phyloP scores from a whole-genome alignment of 2,329 filamentous ascomycete species.

The Pseudogymnoascus sp. region DNA sequence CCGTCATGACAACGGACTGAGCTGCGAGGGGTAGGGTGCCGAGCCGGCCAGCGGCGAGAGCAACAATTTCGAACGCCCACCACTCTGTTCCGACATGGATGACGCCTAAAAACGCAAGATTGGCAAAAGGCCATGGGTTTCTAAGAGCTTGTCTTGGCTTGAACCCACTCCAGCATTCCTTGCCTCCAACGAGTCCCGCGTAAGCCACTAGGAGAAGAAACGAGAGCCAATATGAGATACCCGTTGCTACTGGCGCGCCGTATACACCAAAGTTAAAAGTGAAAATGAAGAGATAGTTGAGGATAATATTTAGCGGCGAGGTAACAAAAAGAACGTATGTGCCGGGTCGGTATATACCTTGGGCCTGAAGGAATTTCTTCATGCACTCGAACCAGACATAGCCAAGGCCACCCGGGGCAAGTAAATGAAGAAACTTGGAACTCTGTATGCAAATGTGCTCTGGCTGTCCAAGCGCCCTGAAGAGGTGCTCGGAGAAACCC shows the following conservation, averaged over 20 bases:
- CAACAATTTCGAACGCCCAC: constrained; percentile 93
- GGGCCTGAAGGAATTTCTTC: constrained; percentile 83
- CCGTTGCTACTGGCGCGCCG: constrained; percentile 73
- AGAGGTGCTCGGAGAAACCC: constrained; percentile 67
- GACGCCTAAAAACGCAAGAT: constrained; percentile 67
- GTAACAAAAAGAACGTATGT: constrained; percentile 78
- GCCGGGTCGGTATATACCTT: constrained; percentile 70
- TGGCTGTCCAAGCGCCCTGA: constrained; percentile 68
- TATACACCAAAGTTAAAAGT: constrained; percentile 62
- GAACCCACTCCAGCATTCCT: constrained; percentile 73
- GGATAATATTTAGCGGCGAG: constrained; percentile 68
- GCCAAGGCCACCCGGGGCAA: constrained; percentile 75
- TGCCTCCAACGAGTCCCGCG: constrained; percentile 60
- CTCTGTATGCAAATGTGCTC: constrained; percentile 68
- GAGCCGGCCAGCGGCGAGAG: constrained; percentile 70
- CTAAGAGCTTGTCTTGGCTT: constrained; percentile 50
- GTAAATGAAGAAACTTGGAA: constrained; percentile 60
- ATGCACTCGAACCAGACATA: constrained; percentile 83
- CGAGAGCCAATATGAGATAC: constrained; percentile 78
- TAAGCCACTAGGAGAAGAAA: constrained; percentile 72
- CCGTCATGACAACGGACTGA: constrained; percentile 84
- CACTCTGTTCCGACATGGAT: constrained; percentile 84
- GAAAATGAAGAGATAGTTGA: constrained; percentile 78
- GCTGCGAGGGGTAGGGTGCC: constrained; percentile 74
- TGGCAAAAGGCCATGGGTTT: constrained; percentile 63